Percentiles rank a stretch among this genome's conserved stretches.
Evolutionary conservation across 768 basidiomycete species (phyloP).

Genomic region (Tephrocybe sp.): DNA sequence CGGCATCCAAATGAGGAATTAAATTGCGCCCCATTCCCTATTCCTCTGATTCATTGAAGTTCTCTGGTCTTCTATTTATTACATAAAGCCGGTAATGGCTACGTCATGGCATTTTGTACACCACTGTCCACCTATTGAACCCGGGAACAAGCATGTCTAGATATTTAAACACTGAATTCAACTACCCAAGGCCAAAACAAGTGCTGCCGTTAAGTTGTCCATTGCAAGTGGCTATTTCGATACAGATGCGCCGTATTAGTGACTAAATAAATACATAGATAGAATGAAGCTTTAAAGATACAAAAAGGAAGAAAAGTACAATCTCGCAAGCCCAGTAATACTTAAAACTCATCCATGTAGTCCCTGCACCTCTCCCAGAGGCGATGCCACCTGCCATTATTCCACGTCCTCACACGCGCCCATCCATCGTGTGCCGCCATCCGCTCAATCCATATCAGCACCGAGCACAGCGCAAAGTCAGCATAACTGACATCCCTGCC

Average conservation of each 20-base stretch:
- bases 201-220: too few relatives aligned
- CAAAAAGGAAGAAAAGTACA: neutral
- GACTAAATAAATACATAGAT: neutral
- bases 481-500: constrained; percentile 69
- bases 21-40: too few relatives aligned
- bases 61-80: too few relatives aligned
- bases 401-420: constrained; percentile 68
- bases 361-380: constrained; percentile 61
- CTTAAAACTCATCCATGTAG: constrained; percentile 65
- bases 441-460: constrained; percentile 73
- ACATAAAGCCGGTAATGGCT: too few relatives aligned
- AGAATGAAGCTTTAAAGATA: neutral
- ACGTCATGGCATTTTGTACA: too few relatives aligned
- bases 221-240: neutral
- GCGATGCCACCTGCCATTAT: constrained; percentile 64
- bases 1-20: too few relatives aligned
- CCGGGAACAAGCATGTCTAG: too few relatives aligned
- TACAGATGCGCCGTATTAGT: neutral
- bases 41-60: too few relatives aligned
- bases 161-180: too few relatives aligned
- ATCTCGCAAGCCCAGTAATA: neutral
- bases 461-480: constrained; percentile 72
- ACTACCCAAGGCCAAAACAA: too few relatives aligned
- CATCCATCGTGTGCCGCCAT: constrained; percentile 76
- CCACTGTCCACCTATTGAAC: too few relatives aligned